Percentiles rank a stretch among this genome's conserved stretches.
These are phyloP conservation scores for Xylaria grammica DNA, from an alignment of 495 filamentous ascomycete species.

Conservation along the genomic window DNA sequence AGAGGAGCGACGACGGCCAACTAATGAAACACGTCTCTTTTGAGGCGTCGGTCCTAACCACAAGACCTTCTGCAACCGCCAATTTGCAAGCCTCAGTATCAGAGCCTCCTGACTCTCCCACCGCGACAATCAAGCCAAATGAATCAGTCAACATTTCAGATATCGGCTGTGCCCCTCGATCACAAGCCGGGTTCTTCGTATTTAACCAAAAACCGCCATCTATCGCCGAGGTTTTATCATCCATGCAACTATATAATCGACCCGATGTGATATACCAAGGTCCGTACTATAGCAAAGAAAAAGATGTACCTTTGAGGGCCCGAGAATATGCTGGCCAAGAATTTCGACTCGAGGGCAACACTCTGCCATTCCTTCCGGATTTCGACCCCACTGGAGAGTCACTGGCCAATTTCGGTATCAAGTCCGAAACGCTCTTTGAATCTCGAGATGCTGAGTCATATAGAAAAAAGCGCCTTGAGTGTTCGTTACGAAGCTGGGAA, in stretches of 20 bases:
- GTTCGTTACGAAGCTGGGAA: constrained; percentile 68
- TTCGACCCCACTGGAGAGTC: constrained; percentile 73
- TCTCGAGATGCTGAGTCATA: constrained; percentile 56
- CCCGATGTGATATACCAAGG: constrained; percentile 76
- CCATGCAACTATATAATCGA: constrained; percentile 46
- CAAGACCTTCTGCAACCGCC: constrained; percentile 12
- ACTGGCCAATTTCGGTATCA: constrained; percentile 60
- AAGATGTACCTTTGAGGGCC: constrained; percentile 78
- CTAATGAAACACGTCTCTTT: constrained; percentile 48
- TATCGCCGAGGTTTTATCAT: constrained; percentile 44
- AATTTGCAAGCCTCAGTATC: constrained; percentile 12
- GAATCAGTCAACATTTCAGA: constrained; percentile 19
- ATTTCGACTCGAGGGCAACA: constrained; percentile 77
- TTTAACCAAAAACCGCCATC: constrained; percentile 45
- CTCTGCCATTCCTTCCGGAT: constrained; percentile 74
- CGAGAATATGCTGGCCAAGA: constrained; percentile 90
- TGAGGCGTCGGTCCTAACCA: constrained; percentile 24
- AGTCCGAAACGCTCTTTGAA: constrained; percentile 50
- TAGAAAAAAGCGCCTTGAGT: constrained; percentile 54
- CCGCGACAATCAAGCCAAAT: constrained; percentile 7
- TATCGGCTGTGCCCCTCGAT: constrained; percentile 31
- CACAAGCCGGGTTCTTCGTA: constrained; percentile 31
- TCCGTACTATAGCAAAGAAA: constrained; percentile 84
- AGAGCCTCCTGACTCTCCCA: constrained; percentile 17
- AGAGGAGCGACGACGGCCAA: constrained; percentile 41